Evolutionary conservation across 768 basidiomycete genomes (phyloP).

Genomic region (Leccinum truebloodii): DNA sequence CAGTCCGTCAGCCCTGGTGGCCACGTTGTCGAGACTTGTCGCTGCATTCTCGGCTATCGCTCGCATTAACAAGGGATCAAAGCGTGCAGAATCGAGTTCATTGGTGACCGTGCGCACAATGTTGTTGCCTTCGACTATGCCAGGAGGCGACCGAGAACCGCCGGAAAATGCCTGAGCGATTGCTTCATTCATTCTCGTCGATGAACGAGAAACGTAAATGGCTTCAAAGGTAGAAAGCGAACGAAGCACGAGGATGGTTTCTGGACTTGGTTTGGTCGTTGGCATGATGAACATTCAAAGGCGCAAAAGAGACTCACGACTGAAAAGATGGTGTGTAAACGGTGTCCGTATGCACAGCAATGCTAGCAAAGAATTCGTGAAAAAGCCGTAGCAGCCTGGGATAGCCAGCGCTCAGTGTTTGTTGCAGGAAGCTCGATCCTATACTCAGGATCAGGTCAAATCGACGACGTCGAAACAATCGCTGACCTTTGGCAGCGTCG

Average conservation of each 20-base stretch:
- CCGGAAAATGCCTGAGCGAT: constrained; percentile 75
- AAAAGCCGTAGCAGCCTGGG: constrained; percentile 87
- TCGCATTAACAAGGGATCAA: constrained; percentile 81
- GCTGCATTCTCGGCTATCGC: constrained; percentile 76
- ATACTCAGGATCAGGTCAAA: constrained; percentile 7
- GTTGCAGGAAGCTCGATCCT: constrained; percentile 92
- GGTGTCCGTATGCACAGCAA: constrained; percentile 94
- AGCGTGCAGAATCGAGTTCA: constrained; percentile 57
- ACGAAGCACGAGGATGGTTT: constrained; percentile 86
- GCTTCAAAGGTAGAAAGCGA: constrained; percentile 83
- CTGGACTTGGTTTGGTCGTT: constrained; percentile 57
- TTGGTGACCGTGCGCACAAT: constrained; percentile 80
- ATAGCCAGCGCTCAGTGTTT: constrained; percentile 84
- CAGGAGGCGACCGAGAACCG: constrained; percentile 69
- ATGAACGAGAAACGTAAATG: constrained; percentile 84
- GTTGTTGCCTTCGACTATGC: constrained; percentile 71
- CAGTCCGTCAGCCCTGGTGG: constrained; percentile 63
- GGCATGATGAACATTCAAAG: constrained; percentile 2
- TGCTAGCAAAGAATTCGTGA: constrained; percentile 96
- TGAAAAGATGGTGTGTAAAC: constrained; percentile 82
- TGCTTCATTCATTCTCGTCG: constrained; percentile 80
- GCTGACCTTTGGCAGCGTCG: constrained; percentile 76
- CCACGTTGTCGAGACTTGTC: constrained; percentile 67
- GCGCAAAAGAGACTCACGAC: constrained; percentile 50
- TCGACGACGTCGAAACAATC: not conserved